Conservation (phyloP, 2,329 filamentous ascomycete genomes). For the Westerdykella sp. region DNA sequence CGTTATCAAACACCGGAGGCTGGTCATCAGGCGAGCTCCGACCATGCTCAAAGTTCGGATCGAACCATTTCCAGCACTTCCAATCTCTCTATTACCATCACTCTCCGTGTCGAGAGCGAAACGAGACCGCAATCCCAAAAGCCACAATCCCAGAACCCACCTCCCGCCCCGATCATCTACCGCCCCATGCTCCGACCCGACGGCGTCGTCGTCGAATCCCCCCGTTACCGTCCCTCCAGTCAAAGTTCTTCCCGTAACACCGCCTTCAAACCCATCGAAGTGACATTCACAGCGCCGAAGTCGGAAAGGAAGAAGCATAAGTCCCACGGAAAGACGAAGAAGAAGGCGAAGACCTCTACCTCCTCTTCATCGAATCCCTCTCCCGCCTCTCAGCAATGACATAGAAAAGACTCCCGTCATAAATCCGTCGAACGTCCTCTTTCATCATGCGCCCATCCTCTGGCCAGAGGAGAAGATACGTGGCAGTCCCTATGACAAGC, state of each 20-base stretch:
- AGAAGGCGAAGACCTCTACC: background rate
- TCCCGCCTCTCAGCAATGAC: constrained; percentile 20
- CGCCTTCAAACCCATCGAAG: too few relatives aligned
- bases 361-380: constrained; percentile 25
- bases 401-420: constrained; percentile 50
- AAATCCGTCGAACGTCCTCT: constrained; percentile 51
- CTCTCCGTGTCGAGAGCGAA: background rate
- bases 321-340: too few relatives aligned
- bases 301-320: too few relatives aligned
- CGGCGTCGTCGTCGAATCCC: constrained; percentile 14
- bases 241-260: too few relatives aligned
- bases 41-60: background rate
- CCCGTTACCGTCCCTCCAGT: constrained; percentile 8
- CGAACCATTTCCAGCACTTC: background rate
- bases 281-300: too few relatives aligned
- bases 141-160: background rate
- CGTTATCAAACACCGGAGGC: background rate
- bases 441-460: constrained; percentile 52
- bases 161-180: constrained; percentile 1
- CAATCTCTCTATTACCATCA: constrained; percentile 1
- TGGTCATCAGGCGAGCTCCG: background rate
- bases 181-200: constrained; percentile 11
- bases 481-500: too few relatives aligned
- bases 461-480: constrained; percentile 46
- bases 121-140: background rate